These are phyloP conservation scores for Cornus controversa DNA, from an alignment of 148 eudicot genomes.

Conservation along the genomic window DNA sequence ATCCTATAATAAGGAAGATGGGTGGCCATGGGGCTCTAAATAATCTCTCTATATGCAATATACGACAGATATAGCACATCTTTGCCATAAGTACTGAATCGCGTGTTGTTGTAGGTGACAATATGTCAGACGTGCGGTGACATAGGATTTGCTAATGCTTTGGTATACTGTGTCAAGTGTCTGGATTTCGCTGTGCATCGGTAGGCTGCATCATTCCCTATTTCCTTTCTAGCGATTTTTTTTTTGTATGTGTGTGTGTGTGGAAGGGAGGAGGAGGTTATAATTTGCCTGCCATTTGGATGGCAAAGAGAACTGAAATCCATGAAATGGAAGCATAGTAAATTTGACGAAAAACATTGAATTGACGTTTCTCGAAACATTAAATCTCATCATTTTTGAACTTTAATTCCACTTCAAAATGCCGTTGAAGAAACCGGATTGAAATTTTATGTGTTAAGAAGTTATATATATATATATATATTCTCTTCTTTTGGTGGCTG, in stretches of 20 bases:
- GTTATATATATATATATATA: too few relatives aligned
- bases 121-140: constrained; percentile 64
- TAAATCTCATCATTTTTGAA: neutral
- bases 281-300: neutral
- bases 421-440: neutral
- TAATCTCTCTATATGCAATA: neutral
- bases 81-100: neutral
- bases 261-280: neutral
- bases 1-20: neutral
- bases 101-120: constrained; percentile 33
- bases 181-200: constrained; percentile 50
- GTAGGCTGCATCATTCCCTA: constrained; percentile 27
- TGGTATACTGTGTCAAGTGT: constrained; percentile 57
- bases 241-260: neutral
- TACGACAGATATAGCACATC: neutral
- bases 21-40: neutral
- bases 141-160: constrained; percentile 42
- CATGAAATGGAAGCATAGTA: neutral
- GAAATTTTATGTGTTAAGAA: neutral
- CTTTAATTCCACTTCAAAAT: neutral
- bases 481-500: neutral
- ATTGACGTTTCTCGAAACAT: neutral
- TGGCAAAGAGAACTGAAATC: neutral
- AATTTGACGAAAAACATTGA: neutral
- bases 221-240: neutral